Evolutionary conservation across 371 early-diverging fungal genomes (phyloP).

Genomic region (Circinella minor): DNA sequence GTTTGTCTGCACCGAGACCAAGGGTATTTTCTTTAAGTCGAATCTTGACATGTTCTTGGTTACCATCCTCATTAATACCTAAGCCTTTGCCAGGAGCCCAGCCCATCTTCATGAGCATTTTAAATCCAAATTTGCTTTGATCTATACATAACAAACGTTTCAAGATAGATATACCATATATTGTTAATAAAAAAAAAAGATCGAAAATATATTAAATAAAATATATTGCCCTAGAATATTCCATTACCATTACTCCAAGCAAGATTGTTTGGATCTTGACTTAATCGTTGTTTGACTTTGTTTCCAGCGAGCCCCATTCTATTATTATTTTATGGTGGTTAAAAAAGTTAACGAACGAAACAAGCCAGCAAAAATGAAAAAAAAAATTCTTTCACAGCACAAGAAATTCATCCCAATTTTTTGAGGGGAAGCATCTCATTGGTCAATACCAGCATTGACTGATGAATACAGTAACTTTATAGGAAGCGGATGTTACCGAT

Average conservation of each 20-base stretch:
- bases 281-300: slow-evolving; percentile 80
- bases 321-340: too few relatives aligned
- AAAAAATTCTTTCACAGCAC: neutral
- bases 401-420: too few relatives aligned
- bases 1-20: slow-evolving; percentile 90
- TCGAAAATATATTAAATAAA: neutral
- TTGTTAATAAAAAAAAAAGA: neutral
- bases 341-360: neutral
- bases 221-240: neutral
- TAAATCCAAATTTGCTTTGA: slow-evolving; percentile 84
- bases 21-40: slow-evolving; percentile 77
- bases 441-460: too few relatives aligned
- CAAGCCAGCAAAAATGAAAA: neutral
- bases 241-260: slow-evolving; percentile 83
- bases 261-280: slow-evolving; percentile 92
- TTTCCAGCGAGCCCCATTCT: slow-evolving; percentile 85
- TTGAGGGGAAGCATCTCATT: too few relatives aligned
- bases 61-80: slow-evolving; percentile 87
- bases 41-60: slow-evolving; percentile 79
- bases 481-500: too few relatives aligned
- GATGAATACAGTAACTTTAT: too few relatives aligned
- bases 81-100: slow-evolving; percentile 95
- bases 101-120: slow-evolving; percentile 94
- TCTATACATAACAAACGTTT: slow-evolving; percentile 48
- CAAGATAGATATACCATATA: too few relatives aligned